Base-by-base conservation (phyloP, 257 asterid genomes). In the Scutellaria barbata region DNA sequence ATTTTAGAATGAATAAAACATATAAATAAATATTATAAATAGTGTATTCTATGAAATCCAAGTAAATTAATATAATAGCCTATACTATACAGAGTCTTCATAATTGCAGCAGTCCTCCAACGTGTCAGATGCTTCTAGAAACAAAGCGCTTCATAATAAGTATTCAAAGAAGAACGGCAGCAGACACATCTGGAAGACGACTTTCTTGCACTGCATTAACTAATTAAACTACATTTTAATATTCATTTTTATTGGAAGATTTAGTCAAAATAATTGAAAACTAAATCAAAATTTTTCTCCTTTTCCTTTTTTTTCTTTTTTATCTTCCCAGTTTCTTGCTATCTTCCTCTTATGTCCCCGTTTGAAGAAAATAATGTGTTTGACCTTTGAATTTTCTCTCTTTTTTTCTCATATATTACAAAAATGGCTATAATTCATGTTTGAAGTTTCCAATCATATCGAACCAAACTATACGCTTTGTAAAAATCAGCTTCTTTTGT, bases 371-470 rank as follows among this genome's bases (percentile, higher is more conserved):
- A 68, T 41, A 22, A 73, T 80, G 83, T 39, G 63, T 72, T 85
- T 87, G 89, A 86, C 88, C 84, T 80, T 85, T 82, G 88, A 85
- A 83, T 82, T 69, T 75, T 73, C 75, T 52, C 58, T 42, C 18
- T 30, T 22, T 30, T 66, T 60, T 42, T n/a, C 75, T 39, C 77
- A 6, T 60, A 33, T 59, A 57, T 72, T 51, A 14, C 69, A 7
- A 13, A 18, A 58, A 68, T 61, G 74, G 62, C 72, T 73, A 56
- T 76, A 47, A 75, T 71, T 61, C 74, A 47, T 51, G 76, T 30
- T 30, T 4, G 35, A 30, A 60, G 46, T 69, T 48, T 68, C 63
- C 73, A 66, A 71, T 80, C 79, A 56, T 77, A 39, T 79, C 80
- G 46, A 45, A 45, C 66, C 69, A 47, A 63, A 68, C 58, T 47